These are phyloP conservation scores for Coelastrella sp. DNA, from an alignment of 139 green algal genomes.

Conservation along the genomic window DNA sequence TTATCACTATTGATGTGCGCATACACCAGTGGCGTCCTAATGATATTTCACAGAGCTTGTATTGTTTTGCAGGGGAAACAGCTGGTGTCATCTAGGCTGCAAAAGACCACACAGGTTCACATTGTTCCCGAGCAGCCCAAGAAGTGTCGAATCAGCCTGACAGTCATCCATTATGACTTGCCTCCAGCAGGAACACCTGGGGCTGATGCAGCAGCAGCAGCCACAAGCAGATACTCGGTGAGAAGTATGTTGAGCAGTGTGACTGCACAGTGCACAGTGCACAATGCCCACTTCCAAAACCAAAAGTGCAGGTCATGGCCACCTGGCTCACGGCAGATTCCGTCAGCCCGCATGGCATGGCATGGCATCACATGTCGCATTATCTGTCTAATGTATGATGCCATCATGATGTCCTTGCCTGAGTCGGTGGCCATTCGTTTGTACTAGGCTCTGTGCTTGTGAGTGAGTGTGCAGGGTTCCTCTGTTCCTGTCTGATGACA, in stretches of 20 bases:
- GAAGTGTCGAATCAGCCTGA: conserved; percentile 15
- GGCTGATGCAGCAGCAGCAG: neutral
- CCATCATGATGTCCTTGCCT: too few species aligned
- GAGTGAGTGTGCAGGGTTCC: too few species aligned
- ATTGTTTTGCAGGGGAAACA: conserved; percentile 38
- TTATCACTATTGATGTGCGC: too few species aligned
- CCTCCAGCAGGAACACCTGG: conserved; percentile 2
- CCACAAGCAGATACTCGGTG: neutral
- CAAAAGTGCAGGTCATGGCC: too few species aligned
- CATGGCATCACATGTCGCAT: too few species aligned
- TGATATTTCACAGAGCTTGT: neutral
- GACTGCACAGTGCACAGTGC: neutral
- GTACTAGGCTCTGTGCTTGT: too few species aligned
- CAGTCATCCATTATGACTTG: conserved; percentile 11
- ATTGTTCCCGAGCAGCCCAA: neutral
- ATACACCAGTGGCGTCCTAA: neutral
- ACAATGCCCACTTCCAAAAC: too few species aligned
- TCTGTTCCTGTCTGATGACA: too few species aligned
- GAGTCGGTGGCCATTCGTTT: too few species aligned
- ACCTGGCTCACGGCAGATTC: too few species aligned
- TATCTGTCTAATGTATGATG: too few species aligned
- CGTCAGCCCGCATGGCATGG: too few species aligned
- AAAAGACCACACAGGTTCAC: neutral
- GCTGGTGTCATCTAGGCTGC: conserved; percentile 1
- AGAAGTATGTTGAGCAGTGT: neutral